A percentile compares a stretch with the other conserved stretches of the same genome.
Evolutionary conservation across 192 early-diverging fungal genomes (phyloP).

Genomic region (Pilobolus umbonatus): DNA sequence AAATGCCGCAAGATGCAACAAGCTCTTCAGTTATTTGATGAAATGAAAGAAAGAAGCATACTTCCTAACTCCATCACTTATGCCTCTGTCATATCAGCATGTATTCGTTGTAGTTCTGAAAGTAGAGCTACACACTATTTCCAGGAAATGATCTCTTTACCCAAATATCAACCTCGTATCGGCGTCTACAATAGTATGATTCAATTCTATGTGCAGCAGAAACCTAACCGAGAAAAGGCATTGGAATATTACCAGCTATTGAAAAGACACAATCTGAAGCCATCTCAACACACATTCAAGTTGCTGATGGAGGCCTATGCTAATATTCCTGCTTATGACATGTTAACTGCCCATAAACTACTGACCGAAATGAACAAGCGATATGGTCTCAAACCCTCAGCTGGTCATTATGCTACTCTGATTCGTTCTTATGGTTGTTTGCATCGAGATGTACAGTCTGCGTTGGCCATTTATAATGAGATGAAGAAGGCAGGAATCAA

Average conservation of each 20-base stretch:
- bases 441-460: slow-evolving; percentile 43
- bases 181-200: slow-evolving; percentile 55
- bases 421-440: slow-evolving; percentile 51
- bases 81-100: slow-evolving; percentile 53
- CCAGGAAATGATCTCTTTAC: slow-evolving; percentile 40
- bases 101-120: slow-evolving; percentile 45
- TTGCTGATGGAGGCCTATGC: slow-evolving; percentile 53
- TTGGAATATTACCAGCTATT: slow-evolving; percentile 44
- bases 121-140: slow-evolving; percentile 41
- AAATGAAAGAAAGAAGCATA: slow-evolving; percentile 46
- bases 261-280: slow-evolving; percentile 30
- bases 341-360: slow-evolving; percentile 43
- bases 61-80: slow-evolving; percentile 53
- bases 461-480: slow-evolving; percentile 37
- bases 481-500: slow-evolving; percentile 36
- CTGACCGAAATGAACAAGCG: slow-evolving; percentile 39
- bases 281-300: slow-evolving; percentile 51
- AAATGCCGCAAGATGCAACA: slow-evolving; percentile 48
- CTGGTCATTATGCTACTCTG: slow-evolving; percentile 48
- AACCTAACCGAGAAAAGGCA: slow-evolving; percentile 41
- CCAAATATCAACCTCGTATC: slow-evolving; percentile 48
- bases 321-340: slow-evolving; percentile 49
- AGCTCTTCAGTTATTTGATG: slow-evolving; percentile 45
- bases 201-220: slow-evolving; percentile 51
- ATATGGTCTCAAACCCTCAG: slow-evolving; percentile 36